A percentile compares a stretch with the other conserved stretches of the same genome.
These are phyloP conservation scores for Isabelozyma gotoi DNA, from an alignment of 805 yeast genomes.

Conservation along the genomic window DNA sequence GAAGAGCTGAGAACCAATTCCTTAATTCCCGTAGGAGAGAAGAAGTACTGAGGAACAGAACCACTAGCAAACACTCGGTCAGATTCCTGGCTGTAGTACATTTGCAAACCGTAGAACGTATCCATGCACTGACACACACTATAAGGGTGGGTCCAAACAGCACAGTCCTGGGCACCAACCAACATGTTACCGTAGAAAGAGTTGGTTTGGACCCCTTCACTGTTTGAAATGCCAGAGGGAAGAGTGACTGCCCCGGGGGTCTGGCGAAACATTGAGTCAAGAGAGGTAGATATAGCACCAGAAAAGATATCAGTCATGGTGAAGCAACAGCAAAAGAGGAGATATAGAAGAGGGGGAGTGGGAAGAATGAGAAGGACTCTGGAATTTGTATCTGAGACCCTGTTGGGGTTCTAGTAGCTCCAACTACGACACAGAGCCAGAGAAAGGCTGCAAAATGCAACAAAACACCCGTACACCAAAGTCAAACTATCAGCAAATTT, in stretches of 20 bases:
- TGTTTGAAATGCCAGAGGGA: constrained; percentile 8
- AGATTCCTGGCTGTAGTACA: constrained; percentile 11
- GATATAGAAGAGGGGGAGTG: not conserved
- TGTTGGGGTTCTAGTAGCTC: too few species aligned
- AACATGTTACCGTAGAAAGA: constrained; percentile 14
- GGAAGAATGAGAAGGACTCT: not conserved
- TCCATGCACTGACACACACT: constrained; percentile 8
- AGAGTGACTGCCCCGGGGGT: constrained; percentile 12
- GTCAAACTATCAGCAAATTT: too few species aligned
- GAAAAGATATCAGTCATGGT: constrained; percentile 8
- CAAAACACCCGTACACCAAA: not conserved
- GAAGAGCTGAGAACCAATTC: constrained; percentile 7
- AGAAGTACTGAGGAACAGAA: constrained; percentile 12
- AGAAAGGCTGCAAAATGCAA: not conserved
- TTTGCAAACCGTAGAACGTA: constrained; percentile 5
- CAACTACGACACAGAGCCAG: not conserved
- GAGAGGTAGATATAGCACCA: constrained; percentile 14
- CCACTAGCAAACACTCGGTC: constrained; percentile 13
- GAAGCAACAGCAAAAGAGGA: not conserved
- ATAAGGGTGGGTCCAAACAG: constrained; percentile 16
- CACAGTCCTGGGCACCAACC: constrained; percentile 9
- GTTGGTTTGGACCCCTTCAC: constrained; percentile 14
- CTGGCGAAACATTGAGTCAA: constrained; percentile 10
- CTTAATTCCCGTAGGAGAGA: constrained; percentile 14
- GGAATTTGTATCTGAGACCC: too few species aligned